A percentile compares a stretch with the other conserved stretches of the same genome.
Conservation (phyloP, 1,284 basidiomycete genomes). For the Pisolithus thermaeus region DNA sequence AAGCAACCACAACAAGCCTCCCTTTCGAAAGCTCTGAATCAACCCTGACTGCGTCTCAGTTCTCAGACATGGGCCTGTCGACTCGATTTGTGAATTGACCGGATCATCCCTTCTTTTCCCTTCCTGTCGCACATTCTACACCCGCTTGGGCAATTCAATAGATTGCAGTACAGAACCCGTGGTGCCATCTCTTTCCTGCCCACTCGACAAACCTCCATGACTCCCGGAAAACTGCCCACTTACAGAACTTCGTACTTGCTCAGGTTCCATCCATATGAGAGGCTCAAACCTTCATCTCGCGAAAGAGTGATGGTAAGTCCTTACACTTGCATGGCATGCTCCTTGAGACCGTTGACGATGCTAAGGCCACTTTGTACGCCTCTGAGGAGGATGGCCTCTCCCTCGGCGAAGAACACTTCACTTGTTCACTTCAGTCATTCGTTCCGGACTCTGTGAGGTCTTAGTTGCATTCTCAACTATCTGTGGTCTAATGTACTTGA, state of each 20-base stretch:
- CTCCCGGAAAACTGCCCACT: background rate
- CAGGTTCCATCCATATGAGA: constrained; percentile 3
- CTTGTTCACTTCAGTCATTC: too few relatives aligned
- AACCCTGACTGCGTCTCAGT: too few relatives aligned
- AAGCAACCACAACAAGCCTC: too few relatives aligned
- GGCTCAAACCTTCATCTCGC: background rate
- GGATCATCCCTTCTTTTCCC: too few relatives aligned
- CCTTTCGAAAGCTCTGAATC: too few relatives aligned
- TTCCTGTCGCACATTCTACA: too few relatives aligned
- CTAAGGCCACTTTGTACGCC: background rate
- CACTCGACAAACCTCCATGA: background rate
- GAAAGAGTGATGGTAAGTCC: background rate
- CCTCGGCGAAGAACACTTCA: background rate
- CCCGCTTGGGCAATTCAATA: background rate
- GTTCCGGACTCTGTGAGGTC: background rate
- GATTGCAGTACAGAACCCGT: background rate
- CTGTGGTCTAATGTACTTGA: background rate
- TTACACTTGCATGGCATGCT: background rate
- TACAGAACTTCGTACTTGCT: background rate
- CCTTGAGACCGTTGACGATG: background rate
- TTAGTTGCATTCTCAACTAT: background rate
- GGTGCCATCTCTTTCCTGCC: background rate
- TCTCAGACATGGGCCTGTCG: too few relatives aligned
- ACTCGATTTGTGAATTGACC: too few relatives aligned
- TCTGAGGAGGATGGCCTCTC: background rate